Evolutionary conservation across 148 eudicot species (phyloP).

Genomic region (Spergularia marina): DNA sequence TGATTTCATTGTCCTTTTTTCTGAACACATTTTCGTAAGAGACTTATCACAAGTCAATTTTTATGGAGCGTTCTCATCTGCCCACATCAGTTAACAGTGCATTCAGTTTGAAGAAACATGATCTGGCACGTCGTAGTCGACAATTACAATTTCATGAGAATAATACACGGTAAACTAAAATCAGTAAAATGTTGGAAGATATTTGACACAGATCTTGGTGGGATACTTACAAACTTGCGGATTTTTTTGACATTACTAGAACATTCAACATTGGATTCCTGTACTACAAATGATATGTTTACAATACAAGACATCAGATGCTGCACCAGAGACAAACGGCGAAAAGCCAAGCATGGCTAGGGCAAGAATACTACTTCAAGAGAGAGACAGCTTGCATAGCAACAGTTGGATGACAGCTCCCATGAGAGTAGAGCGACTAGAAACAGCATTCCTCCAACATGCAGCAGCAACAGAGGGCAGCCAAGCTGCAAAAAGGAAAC

Average conservation of each 20-base stretch:
- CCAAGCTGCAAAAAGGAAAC: constrained; percentile 34
- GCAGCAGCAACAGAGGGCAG: constrained; percentile 69
- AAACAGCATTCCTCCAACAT: constrained; percentile 59
- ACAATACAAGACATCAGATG: constrained; percentile 8
- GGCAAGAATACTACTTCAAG: not conserved
- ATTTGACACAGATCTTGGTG: not conserved
- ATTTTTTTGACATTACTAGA: not conserved
- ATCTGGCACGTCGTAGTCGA: no score
- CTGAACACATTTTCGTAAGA: no score
- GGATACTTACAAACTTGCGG: constrained; percentile 13
- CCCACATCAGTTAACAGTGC: no score
- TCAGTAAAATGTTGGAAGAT: not conserved
- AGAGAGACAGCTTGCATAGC: no score
- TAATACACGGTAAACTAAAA: not conserved
- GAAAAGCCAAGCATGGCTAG: not conserved
- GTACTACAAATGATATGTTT: constrained; percentile 12
- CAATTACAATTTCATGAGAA: not conserved
- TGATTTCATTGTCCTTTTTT: no score
- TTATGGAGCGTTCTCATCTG: no score
- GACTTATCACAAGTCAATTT: no score
- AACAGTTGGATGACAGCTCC: not conserved
- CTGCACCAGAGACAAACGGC: not conserved
- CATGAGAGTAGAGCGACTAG: constrained; percentile 14
- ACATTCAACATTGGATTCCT: constrained; percentile 2
- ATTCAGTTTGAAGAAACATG: no score